Evolutionary conservation across 208 protist genomes (phyloP), one percentile per base, ranked within the genome.

Genomic region (Hexamita inflata): DNA sequence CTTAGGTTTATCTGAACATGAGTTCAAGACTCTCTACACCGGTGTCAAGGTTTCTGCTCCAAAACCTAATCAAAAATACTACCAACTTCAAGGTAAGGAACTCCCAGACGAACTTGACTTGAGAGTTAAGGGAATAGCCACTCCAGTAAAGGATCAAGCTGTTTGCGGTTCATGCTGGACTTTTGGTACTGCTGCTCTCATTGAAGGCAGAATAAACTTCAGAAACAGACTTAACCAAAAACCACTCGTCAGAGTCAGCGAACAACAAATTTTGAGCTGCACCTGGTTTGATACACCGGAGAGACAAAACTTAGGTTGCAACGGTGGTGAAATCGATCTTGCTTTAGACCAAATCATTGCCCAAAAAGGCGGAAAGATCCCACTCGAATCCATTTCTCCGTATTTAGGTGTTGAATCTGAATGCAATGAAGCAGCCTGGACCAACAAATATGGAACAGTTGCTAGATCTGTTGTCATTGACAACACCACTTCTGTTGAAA

Each of bases 141-240:
- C 70, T 24, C 75, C 75, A 38, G 59, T 77, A 11, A 74, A 76
- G 62, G 75, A 78, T 66, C 66, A 78, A 57, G 66, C 66, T 78
- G 28, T 19, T 13, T 78, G 75, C 49, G 75, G 75, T n/a, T 74
- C 65, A n/a, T 78, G 75, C 53, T 78, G 75, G 75, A 29, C 75
- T 38, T 78, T 78, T 39, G 42, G 26, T 38, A 62, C 73, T 73
- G 75, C 70, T 2, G 75, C 45, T 38, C 13, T 66, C 7, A 78
- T 78, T 32, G 75, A 76, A 29, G 75, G 68, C 2, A n/a, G 66
- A 29, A 9, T 70, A 11, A 70, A 70, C n/a, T 19, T 24, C 11
- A n/a, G 11, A 9, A 70, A n/a, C 19, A 13, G 59, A 35, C 26
- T 7, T 9, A 7, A 30, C 19, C 24, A 34, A 38, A 34, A 70